Evolutionary conservation across 306 rosid species (phyloP).

Genomic region (Rosa multiflora): DNA sequence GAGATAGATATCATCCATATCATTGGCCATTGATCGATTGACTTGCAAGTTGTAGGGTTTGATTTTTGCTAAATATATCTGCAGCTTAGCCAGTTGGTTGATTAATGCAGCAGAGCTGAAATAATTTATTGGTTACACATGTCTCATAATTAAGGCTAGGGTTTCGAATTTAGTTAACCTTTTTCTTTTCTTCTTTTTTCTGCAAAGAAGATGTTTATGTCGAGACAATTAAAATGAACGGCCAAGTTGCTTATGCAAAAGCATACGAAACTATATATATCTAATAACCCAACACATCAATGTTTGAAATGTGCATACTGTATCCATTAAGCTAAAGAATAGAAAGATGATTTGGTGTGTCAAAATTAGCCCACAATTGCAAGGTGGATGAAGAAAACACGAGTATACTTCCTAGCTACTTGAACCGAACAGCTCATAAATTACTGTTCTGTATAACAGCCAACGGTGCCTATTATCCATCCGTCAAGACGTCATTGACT

Average conservation of each 20-base stretch:
- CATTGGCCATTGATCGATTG: neutral
- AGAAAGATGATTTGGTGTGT: neutral
- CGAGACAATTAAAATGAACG: neutral
- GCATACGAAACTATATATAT: neutral
- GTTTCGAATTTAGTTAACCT: neutral
- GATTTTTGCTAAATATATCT: neutral
- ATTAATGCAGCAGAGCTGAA: neutral
- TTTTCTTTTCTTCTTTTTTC: neutral
- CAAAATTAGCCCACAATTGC: neutral
- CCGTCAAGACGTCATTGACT: neutral
- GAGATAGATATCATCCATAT: neutral
- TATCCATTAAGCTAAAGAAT: neutral
- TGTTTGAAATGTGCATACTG: neutral
- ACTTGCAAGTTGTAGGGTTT: slow-evolving; percentile 6
- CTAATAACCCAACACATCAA: neutral
- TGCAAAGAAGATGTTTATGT: neutral
- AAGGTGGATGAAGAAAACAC: neutral
- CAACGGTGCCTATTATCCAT: neutral
- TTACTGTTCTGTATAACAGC: neutral
- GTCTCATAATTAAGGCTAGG: neutral
- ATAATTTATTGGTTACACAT: neutral
- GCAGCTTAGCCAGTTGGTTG: neutral
- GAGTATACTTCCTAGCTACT: neutral
- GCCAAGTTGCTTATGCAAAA: neutral
- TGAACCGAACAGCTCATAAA: neutral